A percentile compares a stretch with the other conserved stretches of the same genome.
Evolutionary conservation across 345 rosid genomes (phyloP).

Genomic region (Citrus mangshanensis): DNA sequence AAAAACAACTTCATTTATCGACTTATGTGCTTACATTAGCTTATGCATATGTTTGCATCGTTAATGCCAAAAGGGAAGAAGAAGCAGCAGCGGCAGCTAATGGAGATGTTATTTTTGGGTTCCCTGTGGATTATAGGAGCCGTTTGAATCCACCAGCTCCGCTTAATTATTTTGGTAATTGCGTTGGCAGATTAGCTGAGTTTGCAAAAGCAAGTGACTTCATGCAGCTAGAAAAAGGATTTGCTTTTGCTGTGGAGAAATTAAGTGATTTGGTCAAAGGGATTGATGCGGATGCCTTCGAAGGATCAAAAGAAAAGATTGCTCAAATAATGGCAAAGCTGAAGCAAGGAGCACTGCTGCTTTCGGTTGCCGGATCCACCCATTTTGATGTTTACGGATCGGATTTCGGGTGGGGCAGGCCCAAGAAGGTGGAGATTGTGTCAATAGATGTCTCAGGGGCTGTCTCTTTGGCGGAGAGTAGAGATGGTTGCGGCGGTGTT

Average conservation of each 20-base stretch:
- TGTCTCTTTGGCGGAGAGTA: not conserved
- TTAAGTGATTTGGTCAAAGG: not conserved
- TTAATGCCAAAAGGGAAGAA: conserved; percentile 17
- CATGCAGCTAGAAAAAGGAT: not conserved
- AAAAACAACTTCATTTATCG: conserved; percentile 19
- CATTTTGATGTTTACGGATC: not conserved
- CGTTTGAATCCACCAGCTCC: conserved; percentile 24
- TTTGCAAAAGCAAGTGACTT: not conserved
- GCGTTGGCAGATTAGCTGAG: not conserved
- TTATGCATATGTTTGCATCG: conserved; percentile 11
- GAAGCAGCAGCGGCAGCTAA: not conserved
- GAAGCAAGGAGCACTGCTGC: not conserved
- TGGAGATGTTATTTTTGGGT: not conserved
- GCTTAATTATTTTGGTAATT: conserved; percentile 30
- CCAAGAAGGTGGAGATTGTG: not conserved
- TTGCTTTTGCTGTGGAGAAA: not conserved
- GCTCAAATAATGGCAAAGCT: not conserved
- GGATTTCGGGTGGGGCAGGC: not conserved
- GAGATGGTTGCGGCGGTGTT: not conserved
- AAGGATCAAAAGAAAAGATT: not conserved
- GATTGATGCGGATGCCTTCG: not conserved
- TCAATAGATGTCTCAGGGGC: not conserved
- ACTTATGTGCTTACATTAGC: conserved; percentile 23
- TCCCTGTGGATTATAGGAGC: conserved; percentile 24
- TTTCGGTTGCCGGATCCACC: not conserved